Evolutionary conservation across 192 early-diverging fungal species (phyloP), one percentile per base, ranked within the genome.

Genomic region (Rhizophagus clarus): DNA sequence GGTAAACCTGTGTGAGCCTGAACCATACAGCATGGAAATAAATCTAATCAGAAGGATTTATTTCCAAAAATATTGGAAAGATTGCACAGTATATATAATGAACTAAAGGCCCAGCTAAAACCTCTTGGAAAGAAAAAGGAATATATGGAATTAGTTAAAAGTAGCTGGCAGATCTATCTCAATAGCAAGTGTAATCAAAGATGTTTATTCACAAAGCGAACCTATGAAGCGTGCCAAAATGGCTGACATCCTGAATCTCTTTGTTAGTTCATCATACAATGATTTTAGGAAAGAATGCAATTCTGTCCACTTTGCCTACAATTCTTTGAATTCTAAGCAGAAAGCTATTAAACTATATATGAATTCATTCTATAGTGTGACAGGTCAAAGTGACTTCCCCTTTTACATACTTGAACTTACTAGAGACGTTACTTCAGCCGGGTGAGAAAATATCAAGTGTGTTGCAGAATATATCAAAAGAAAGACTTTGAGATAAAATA

Each of bases 101-200:
- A 71, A 34, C 0, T 71, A n/a, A 71, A 71, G 24, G n/a, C 69
- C 15, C 32, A 24, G n/a, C 31, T 56, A 0, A 60, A 29, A 47
- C 26, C 28, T 9, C 49, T 60, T n/a, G 47, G 47, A 74, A 56
- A 74, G 49, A 74, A 74, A 74, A 74, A 29, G 31, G 47, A 74
- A 31, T 31, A 74, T 56, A 74, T 74, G 49, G 51, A 7, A 56
- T 22, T 60, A 4, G 28, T 56, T 10, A 73, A 68, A 68, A 68
- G 66, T 34, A 34, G 1, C n/a, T 11, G 28, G 11, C 28, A 26
- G n/a, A 28, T 63, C 11, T 11, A 29, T 63, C n/a, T 7, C 11
- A 29, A 29, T 24, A 28, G 26, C 17, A 0, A 22, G 45, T 5
- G 34, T 14, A 17, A 72, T 72, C 1, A 26, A 72, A 45, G n/a